Conservation (phyloP, 148 eudicot genomes). For the Rheum nobile region DNA sequence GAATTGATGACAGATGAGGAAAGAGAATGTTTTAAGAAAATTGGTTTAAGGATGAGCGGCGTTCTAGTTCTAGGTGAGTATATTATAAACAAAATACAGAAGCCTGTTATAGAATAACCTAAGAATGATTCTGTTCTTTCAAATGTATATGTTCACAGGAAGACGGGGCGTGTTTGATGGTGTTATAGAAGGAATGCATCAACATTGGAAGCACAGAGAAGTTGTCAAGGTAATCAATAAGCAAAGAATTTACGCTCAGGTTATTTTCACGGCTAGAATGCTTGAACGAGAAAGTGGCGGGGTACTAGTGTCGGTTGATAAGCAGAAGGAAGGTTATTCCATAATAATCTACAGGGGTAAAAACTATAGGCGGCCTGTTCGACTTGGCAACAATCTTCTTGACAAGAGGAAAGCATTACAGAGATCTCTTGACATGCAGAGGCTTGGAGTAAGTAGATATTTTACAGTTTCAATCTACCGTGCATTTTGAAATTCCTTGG, state of each 20-base stretch:
- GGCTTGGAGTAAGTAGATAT: constrained; percentile 65
- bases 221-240: constrained; percentile 73
- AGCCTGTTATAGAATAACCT: background rate
- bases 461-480: background rate
- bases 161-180: constrained; percentile 90
- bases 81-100: background rate
- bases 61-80: constrained; percentile 64
- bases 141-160: constrained; percentile 28
- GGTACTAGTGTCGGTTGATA: constrained; percentile 54
- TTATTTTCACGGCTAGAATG: constrained; percentile 54
- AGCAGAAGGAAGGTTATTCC: constrained; percentile 80
- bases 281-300: constrained; percentile 84
- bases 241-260: constrained; percentile 51
- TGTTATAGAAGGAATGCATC: constrained; percentile 84
- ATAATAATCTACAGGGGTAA: constrained; percentile 83
- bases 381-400: constrained; percentile 41
- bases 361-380: constrained; percentile 67
- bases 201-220: constrained; percentile 98
- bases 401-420: constrained; percentile 68
- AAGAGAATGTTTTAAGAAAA: constrained; percentile 60
- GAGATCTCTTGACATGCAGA: constrained; percentile 79
- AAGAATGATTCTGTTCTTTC: background rate
- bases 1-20: constrained; percentile 84
- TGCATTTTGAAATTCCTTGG: background rate
- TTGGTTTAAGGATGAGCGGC: constrained; percentile 55